Evolutionary conservation across 2,329 filamentous ascomycete genomes (phyloP).

Genomic region (Venturia carpophila): DNA sequence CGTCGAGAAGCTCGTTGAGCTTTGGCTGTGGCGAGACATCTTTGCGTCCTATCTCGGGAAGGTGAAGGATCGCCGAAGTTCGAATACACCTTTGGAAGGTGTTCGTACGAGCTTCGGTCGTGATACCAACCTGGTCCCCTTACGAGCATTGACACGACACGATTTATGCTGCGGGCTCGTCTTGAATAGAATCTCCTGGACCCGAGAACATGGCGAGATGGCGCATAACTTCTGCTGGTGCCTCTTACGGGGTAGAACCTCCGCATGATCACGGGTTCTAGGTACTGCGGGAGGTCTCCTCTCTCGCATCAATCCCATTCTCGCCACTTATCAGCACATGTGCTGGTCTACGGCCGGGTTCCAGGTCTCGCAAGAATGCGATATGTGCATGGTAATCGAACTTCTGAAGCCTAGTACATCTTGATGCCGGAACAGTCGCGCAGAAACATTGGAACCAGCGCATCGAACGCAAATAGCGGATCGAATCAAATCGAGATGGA

Average conservation of each 20-base stretch:
- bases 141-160: background rate
- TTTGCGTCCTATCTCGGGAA: background rate
- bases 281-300: too few species aligned
- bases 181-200: too few species aligned
- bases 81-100: background rate
- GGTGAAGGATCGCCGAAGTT: background rate
- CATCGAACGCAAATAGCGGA: background rate
- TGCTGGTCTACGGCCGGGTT: background rate
- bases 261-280: too few species aligned
- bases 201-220: background rate
- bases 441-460: background rate
- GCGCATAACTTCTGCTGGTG: too few species aligned
- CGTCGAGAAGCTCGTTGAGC: background rate
- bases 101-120: background rate
- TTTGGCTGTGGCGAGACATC: background rate
- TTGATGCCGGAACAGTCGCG: background rate
- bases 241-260: too few species aligned
- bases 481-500: too few species aligned
- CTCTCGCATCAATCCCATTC: too few species aligned
- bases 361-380: background rate
- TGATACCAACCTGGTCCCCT: background rate
- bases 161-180: too few species aligned
- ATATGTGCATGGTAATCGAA: background rate
- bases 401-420: background rate
- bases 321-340: background rate